Evolutionary conservation across 495 filamentous ascomycete species (phyloP), one percentile per base, ranked within the genome.

Genomic region (Daldinia loculata): DNA sequence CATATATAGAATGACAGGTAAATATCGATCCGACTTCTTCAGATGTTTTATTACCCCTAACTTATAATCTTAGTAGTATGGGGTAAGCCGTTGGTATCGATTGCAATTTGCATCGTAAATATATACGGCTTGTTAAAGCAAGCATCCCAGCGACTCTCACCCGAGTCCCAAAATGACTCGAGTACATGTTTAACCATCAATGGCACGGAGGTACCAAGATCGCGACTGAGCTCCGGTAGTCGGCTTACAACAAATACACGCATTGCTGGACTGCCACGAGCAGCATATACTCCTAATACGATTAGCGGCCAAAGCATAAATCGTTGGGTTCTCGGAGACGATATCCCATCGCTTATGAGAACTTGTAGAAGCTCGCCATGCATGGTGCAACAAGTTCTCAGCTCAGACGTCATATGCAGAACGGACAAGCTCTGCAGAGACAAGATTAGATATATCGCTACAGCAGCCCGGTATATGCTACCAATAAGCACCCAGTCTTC

Each of bases 301-400:
- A 80, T 58, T 7, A 80, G 67, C 51, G 79, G 74, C 80, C 80
- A 81, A 11, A 75, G 29, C 65, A 77, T 62, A 60, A 70, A 72
- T n/a, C 72, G 65, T 19, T 72, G 69, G 7, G 68, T 66, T 48
- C 41, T 66, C 14, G 48, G 66, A 39, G 66, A 62, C 22, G 38
- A 26, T 26, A 79, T 7, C 6, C 71, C 74, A 9, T 64, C 24
- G 14, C 39, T 55, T 6, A 81, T 61, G 14, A 77, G 34, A 0
- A 38, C 29, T 6, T 76, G 69, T 6, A 78, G 30, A 19, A 48
- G 22, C 29, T 68, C 38, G 11, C 32, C 61, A 52, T 70, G 66
- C 7, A n/a, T 53, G 0, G 41, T 26, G 41, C 72, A 62, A 26
- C 26, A 29, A 19, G 34, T 66, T 6, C 57, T 30, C n/a, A 79